Base-by-base conservation (phyloP, 257 asterid species). In the Solanum clarkiae region DNA sequence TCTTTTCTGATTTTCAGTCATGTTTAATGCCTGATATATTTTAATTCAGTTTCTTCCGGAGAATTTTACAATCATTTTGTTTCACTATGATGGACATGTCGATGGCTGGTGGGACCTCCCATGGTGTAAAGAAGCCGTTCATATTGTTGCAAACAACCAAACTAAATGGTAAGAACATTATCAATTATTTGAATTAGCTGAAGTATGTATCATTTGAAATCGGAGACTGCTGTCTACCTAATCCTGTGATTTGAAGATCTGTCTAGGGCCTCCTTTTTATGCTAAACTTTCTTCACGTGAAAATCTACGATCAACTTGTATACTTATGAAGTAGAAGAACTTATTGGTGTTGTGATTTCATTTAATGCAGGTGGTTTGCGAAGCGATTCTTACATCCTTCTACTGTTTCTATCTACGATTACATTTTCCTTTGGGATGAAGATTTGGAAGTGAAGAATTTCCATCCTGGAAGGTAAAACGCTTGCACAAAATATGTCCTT, bases 401-500 rank as follows among this genome's bases (percentile, higher is more conserved):
- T 47, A 89, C 95, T 63, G 98, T 97, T 70, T 93, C 98, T 24
- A 80, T 85, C 17, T 97, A 97, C 75, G 98, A 97, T 89, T 97
- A 93, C 92, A 91, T 97, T 89, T 97, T 97, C 91, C 94, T 97
- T 20, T 97, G 99, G 99, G 99, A 97, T 91, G 99, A 97, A 89
- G 99, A 97, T 91, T 89, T 97, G 85, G 99, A 98, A 10, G 98
- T 95, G 88, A 91, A 90, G 85, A 57, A 95, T 87, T 97, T 97
- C 86, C 90, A 93, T 55, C 98, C 99, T 47, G 95, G 98, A 90
- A 94, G 99, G 99, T 95, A 86, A 81, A 49, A 75, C 0, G 0
- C 56, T 49, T 75, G 22, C 82, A 75, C 51, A 49, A 71, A 7
- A 15, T 75, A 12, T 49, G 6, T 49, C 57, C 36, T 74, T 5